Conservation (phyloP, 768 basidiomycete species). For the Cubamyces lactineus region DNA sequence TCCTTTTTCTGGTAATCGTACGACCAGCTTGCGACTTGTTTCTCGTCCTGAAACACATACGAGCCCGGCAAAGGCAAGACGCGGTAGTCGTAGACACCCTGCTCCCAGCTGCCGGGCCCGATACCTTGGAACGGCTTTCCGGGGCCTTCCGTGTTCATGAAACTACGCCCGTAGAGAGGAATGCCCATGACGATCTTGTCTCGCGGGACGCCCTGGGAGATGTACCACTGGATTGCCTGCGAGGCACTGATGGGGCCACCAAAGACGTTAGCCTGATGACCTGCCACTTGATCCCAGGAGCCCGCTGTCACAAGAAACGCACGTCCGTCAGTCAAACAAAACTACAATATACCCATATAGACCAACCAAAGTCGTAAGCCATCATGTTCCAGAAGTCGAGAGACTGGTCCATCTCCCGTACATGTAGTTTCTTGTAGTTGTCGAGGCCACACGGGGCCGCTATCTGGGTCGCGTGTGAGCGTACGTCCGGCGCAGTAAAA, state of each 20-base stretch:
- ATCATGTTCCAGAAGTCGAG: slow-evolving; percentile 99
- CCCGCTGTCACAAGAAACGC: slow-evolving; percentile 51
- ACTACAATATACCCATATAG: not conserved
- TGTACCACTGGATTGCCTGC: slow-evolving; percentile 72
- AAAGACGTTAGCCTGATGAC: slow-evolving; percentile 87
- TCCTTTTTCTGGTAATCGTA: slow-evolving; percentile 77
- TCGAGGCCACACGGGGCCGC: slow-evolving; percentile 92
- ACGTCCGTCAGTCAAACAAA: not conserved
- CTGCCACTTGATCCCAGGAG: slow-evolving; percentile 71
- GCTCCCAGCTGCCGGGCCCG: slow-evolving; percentile 90
- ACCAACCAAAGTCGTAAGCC: slow-evolving; percentile 83
- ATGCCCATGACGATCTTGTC: slow-evolving; percentile 89
- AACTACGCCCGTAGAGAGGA: slow-evolving; percentile 92
- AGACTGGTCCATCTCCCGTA: slow-evolving; percentile 82
- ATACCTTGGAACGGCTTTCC: slow-evolving; percentile 79
- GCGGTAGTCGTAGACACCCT: slow-evolving; percentile 92
- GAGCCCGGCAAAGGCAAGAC: slow-evolving; percentile 80
- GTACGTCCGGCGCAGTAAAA: not conserved
- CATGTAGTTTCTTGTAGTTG: slow-evolving; percentile 78
- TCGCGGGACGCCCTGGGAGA: slow-evolving; percentile 66
- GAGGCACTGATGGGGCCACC: slow-evolving; percentile 66
- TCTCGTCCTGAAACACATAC: slow-evolving; percentile 64
- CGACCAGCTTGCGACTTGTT: slow-evolving; percentile 77
- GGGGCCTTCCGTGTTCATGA: slow-evolving; percentile 83
- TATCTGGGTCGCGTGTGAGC: slow-evolving; percentile 51